Evolutionary conservation across 1,139 yeast species (phyloP).

Genomic region (Nakaseomyces kungkrabaensis): DNA sequence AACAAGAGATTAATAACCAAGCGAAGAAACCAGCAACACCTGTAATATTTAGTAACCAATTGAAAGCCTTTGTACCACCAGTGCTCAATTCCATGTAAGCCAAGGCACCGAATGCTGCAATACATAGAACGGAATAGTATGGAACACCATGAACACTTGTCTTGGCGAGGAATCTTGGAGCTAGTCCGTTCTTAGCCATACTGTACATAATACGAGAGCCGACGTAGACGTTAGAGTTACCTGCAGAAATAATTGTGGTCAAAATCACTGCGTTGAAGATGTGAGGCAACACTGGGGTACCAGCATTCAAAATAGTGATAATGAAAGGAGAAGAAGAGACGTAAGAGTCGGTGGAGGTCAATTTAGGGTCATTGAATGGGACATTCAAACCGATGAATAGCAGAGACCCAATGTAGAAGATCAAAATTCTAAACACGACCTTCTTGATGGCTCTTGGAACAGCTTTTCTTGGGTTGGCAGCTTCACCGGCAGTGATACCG

Average conservation of each 20-base stretch:
- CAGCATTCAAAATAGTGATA: conserved; percentile 54
- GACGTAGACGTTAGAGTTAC: conserved; percentile 70
- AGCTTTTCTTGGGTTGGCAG: conserved; percentile 68
- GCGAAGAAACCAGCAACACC: conserved; percentile 69
- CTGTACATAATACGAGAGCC: conserved; percentile 68
- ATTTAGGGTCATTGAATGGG: conserved; percentile 61
- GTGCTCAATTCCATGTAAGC: conserved; percentile 56
- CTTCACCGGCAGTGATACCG: conserved; percentile 85
- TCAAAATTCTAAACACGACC: conserved; percentile 68
- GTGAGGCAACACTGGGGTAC: conserved; percentile 58
- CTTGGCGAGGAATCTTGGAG: conserved; percentile 45
- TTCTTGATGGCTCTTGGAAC: conserved; percentile 80
- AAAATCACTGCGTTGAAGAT: conserved; percentile 70
- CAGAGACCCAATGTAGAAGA: conserved; percentile 71
- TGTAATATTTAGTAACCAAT: conserved; percentile 75
- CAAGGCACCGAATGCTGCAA: conserved; percentile 52
- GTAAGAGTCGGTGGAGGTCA: conserved; percentile 36
- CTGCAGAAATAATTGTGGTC: conserved; percentile 64
- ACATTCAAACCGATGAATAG: conserved; percentile 76
- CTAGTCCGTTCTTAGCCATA: conserved; percentile 50
- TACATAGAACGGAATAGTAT: conserved; percentile 44
- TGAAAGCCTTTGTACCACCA: conserved; percentile 60
- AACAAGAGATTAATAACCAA: conserved; percentile 58
- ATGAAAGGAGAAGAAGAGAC: conserved; percentile 71
- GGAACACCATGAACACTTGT: conserved; percentile 64